Base-by-base conservation (phyloP, 768 basidiomycete species). In the Trametes cingulata region DNA sequence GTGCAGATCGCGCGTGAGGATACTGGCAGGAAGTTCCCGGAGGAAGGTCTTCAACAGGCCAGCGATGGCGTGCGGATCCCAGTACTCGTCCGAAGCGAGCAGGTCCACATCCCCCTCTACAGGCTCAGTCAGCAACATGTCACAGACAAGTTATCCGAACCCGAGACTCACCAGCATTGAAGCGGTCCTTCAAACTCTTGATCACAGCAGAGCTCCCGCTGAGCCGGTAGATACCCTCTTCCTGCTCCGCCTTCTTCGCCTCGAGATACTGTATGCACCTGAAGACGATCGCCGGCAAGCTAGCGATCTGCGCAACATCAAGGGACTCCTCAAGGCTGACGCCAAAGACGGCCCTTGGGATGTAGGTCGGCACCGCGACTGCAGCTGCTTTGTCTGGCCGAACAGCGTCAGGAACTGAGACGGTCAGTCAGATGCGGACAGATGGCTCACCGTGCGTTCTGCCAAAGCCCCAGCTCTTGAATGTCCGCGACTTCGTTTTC, bases 1-100 rank as follows among this genome's bases (percentile, higher is more conserved):
- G 72, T 99, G 96, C 45, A 96, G 82, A 47, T 98, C 95, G 53
- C 90, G 84, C 17, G 96, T 98, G 25, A 99, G 80, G 59, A 98
- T 88, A 68, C 93, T 95, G 22, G 88, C 86, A 43, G 97, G 96
- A 33, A 99, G 76, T 67, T 99, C 97, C 58, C 97, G 88, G 67
- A 99, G 77, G 77, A 89, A 99, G 53, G 85, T 84, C 77, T 99
- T 99, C 60, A 99, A 79, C 62, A 99, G 79, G 3, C 96, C 97
- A 49, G 97, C 91, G 61, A 99, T 91, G 37, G 97, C 97, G 72
- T 99, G 95, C 43, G 93, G 94, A 76, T 99, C 97, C 91, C 93
- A 97, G 67, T 89, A 92, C 69, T 97, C 95, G 72, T 94, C 92
- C 9, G 88, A 85, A 37, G 82, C 85, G 37, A 96, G 77, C 12